These are phyloP conservation scores for Catharanthus roseus DNA, from an alignment of 257 asterid species.

Conservation along the genomic window DNA sequence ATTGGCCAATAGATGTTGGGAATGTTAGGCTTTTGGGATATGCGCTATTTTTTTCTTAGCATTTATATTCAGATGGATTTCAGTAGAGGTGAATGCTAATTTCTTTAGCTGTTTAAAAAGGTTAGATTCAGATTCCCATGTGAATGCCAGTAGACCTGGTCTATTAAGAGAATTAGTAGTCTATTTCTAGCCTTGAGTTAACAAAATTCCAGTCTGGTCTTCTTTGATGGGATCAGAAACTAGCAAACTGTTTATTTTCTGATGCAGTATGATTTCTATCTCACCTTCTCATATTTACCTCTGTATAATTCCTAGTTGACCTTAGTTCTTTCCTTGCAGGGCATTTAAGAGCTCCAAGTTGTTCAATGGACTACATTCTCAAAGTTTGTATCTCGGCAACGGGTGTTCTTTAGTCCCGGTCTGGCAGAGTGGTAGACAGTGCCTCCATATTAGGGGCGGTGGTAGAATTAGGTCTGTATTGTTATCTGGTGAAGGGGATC, in stretches of 20 bases:
- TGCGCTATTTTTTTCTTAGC: not conserved
- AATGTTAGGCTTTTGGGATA: not conserved
- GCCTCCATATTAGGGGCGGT: conserved; percentile 35
- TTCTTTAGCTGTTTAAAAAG: not conserved
- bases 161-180: not conserved
- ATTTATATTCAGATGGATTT: not conserved
- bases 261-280: not conserved
- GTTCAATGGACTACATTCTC: conserved; percentile 44
- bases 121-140: not conserved
- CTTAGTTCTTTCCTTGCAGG: conserved; percentile 21
- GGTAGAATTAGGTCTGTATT: conserved; percentile 41
- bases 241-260: not conserved
- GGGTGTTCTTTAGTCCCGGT: conserved; percentile 32
- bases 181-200: not conserved
- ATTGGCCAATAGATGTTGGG: not conserved
- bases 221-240: not conserved
- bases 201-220: not conserved
- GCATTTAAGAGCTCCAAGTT: conserved; percentile 34
- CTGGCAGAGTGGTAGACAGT: conserved; percentile 29
- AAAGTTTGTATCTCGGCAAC: conserved; percentile 31
- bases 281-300: not conserved
- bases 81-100: not conserved
- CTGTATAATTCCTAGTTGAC: conserved; percentile 8
- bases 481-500: conserved; percentile 48
- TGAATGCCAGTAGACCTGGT: not conserved